A percentile compares a stretch with the other conserved stretches of the same genome.
Evolutionary conservation across 495 filamentous ascomycete genomes (phyloP).

Genomic region (Eremomyces bilateralis): DNA sequence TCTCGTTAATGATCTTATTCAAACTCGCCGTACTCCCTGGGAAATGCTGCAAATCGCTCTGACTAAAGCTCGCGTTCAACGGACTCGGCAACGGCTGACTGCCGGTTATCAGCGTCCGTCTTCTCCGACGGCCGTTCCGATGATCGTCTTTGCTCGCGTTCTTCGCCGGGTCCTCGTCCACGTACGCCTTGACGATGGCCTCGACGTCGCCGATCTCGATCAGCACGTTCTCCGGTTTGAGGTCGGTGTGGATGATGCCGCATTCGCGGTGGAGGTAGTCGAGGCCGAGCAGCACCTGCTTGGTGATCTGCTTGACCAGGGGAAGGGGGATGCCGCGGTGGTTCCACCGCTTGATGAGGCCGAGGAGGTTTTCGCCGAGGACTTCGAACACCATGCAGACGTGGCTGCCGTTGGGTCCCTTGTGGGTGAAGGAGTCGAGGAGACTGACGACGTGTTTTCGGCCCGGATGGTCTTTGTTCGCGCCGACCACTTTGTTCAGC

Average conservation of each 20-base stretch:
- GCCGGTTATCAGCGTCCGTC: conserved; percentile 88
- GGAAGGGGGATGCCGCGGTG: conserved; percentile 91
- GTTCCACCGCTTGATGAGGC: conserved; percentile 95
- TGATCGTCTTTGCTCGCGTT: conserved; percentile 72
- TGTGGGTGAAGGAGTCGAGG: conserved; percentile 92
- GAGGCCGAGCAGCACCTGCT: conserved; percentile 84
- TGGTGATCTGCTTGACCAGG: conserved; percentile 94
- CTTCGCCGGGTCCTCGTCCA: conserved; percentile 56
- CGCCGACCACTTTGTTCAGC: conserved; percentile 85
- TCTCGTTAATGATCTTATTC: conserved; percentile 60
- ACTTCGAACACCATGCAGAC: conserved; percentile 99
- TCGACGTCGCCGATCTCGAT: conserved; percentile 99
- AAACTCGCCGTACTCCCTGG: conserved; percentile 50
- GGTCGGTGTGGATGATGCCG: conserved; percentile 95
- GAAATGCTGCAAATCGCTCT: conserved; percentile 40
- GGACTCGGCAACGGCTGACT: conserved; percentile 93
- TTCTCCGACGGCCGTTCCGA: conserved; percentile 75
- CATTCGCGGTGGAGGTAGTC: conserved; percentile 96
- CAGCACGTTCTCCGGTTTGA: conserved; percentile 95
- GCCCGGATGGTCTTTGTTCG: conserved; percentile 67
- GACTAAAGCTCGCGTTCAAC: conserved; percentile 73
- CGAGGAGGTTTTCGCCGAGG: conserved; percentile 82
- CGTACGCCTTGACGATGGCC: conserved; percentile 84
- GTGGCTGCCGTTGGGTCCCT: conserved; percentile 86
- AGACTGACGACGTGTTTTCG: conserved; percentile 87